These are phyloP conservation scores for Penicillium sclerotigenum DNA, from an alignment of 2,329 filamentous ascomycete genomes.

Conservation along the genomic window DNA sequence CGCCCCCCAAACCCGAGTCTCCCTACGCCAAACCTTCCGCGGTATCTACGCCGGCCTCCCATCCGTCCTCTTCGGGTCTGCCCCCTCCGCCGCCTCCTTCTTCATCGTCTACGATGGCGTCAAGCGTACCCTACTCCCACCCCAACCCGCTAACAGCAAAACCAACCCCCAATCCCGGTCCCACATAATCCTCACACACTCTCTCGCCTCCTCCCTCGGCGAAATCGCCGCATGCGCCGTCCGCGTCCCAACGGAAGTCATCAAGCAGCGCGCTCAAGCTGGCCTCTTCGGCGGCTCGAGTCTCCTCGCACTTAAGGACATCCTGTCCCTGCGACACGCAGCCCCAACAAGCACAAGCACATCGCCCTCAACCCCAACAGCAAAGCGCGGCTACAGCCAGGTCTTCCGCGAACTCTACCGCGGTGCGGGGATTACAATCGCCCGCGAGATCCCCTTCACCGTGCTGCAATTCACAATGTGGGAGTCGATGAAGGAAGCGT, in stretches of 20 bases:
- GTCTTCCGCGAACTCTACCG: conserved; percentile 85
- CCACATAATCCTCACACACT: conserved; percentile 59
- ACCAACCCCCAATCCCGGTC: conserved; percentile 31
- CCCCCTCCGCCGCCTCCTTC: conserved; percentile 92
- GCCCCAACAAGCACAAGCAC: conserved; percentile 2
- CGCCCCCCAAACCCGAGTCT: conserved; percentile 58
- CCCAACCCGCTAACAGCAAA: conserved; percentile 15
- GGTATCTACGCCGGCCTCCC: conserved; percentile 94
- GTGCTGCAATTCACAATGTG: conserved; percentile 96
- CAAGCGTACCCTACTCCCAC: conserved; percentile 54
- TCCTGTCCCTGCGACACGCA: conserved; percentile 54
- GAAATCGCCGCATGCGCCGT: conserved; percentile 91
- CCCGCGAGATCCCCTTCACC: conserved; percentile 95
- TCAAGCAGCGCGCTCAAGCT: conserved; percentile 95
- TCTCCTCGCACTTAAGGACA: conserved; percentile 64
- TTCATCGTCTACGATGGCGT: conserved; percentile 88
- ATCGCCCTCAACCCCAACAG: conserved; percentile 19
- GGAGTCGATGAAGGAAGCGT: conserved; percentile 76
- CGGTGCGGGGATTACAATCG: conserved; percentile 87
- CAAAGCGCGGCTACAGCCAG: conserved; percentile 44
- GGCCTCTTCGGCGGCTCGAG: conserved; percentile 72
- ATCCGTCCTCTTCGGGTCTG: conserved; percentile 82
- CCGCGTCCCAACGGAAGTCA: conserved; percentile 89
- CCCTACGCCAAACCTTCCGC: conserved; percentile 78
- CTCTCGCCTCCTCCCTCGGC: conserved; percentile 78